Base-by-base conservation (phyloP, 306 rosid species). In the Vigna hirtella region DNA sequence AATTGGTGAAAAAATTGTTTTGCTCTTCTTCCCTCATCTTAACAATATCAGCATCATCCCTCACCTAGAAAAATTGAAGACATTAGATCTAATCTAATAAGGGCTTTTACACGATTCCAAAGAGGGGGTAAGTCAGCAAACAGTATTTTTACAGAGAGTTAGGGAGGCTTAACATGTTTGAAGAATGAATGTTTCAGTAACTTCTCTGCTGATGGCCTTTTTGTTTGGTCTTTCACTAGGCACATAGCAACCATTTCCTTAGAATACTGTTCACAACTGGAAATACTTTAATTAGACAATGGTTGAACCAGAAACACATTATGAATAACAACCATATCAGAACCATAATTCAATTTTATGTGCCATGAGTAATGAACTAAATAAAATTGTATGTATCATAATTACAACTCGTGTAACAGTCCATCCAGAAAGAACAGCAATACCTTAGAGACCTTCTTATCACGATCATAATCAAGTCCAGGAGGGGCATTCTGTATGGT, bases 231-330 rank as follows among this genome's bases (percentile, higher is more conserved):
- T 90, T 96, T 96, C 76, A 96, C 99, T 85, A 96, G 86, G 89
- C 99, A 93, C 99, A 96, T 93, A 68, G 99, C 98, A 90, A 93
- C 99, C 98, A 96, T 91, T 87, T 96, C 98, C 91, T 96, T 96
- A 88, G 93, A 96, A 85, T 94, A 91, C 99, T 96, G 99, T 79
- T 91, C 82, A 93, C 98, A 85, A 91, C 99, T 91, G 97, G 88
- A 93, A 89, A 91, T 90, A 88, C 90, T 88, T 91, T 88, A 91
- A 93, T 96, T 91, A 96, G 98, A 88, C 85, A 75, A 85, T 79
- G 72, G 78, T 76, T 72, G 81, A 49, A 77, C n/a, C 76, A 70
- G 47, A 83, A 76, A 76, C 56, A 53, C 30, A 16, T 36, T 42
- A 43, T 64, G 68, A 65, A 50, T 24, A 53, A 68, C 68, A 24